Conservation (phyloP, 169 alveolate species). For the Plasmodium adleri region DNA sequence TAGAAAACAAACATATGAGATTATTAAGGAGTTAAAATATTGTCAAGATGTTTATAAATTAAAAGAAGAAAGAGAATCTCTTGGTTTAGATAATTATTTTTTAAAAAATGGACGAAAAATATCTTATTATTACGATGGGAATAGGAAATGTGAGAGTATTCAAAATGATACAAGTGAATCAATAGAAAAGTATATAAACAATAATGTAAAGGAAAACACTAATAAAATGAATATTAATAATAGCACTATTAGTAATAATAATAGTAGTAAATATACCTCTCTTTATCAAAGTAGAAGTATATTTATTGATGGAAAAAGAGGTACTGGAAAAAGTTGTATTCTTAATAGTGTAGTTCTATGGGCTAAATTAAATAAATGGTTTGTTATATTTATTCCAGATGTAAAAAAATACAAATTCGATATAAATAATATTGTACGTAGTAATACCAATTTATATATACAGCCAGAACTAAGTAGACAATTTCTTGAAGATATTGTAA, state of each 20-base stretch:
- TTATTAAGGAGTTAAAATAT: slow-evolving; percentile 34
- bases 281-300: slow-evolving; percentile 41
- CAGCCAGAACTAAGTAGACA: slow-evolving; percentile 86
- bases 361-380: slow-evolving; percentile 86
- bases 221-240: not conserved
- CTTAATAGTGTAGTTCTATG: slow-evolving; percentile 84
- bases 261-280: not conserved
- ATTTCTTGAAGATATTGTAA: slow-evolving; percentile 80
- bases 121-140: not conserved
- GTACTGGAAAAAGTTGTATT: slow-evolving; percentile 86
- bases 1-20: slow-evolving; percentile 64
- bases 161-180: not conserved
- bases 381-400: slow-evolving; percentile 83
- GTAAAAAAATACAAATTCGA: slow-evolving; percentile 83
- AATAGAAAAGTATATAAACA: not conserved
- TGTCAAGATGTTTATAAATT: slow-evolving; percentile 21
- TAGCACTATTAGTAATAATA: not conserved
- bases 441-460: slow-evolving; percentile 85
- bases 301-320: slow-evolving; percentile 86
- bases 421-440: slow-evolving; percentile 82
- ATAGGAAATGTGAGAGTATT: not conserved
- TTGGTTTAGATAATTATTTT: slow-evolving; percentile 56
- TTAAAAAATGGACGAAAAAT: not conserved
- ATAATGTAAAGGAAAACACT: not conserved
- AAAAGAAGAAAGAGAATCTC: slow-evolving; percentile 33